Conservation (phyloP, 257 asterid genomes). For the Primulina tabacum region DNA sequence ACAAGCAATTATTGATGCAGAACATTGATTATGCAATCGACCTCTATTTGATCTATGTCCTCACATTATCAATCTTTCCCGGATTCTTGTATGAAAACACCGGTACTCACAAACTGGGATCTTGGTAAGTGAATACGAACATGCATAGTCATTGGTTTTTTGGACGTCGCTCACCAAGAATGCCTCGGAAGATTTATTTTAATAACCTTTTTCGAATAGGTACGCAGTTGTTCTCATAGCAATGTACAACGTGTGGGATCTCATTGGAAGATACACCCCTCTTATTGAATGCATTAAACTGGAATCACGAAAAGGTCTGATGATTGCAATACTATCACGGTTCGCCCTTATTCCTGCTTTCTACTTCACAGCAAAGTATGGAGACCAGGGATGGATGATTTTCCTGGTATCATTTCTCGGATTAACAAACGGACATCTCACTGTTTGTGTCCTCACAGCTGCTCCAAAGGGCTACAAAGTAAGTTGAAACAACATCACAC, state of each 20-base stretch:
- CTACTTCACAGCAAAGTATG: constrained; percentile 81
- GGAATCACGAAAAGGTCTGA: constrained; percentile 59
- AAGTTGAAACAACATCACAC: constrained; percentile 12
- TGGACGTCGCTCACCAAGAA: neutral
- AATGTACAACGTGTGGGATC: constrained; percentile 67
- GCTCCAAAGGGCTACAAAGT: constrained; percentile 93
- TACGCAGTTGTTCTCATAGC: constrained; percentile 69
- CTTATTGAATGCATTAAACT: constrained; percentile 42
- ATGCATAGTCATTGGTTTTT: neutral
- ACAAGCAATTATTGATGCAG: constrained; percentile 42
- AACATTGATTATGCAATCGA: constrained; percentile 61
- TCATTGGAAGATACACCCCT: constrained; percentile 64
- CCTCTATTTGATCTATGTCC: constrained; percentile 50
- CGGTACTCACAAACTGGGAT: constrained; percentile 68
- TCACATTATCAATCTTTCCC: constrained; percentile 75
- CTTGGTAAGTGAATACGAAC: constrained; percentile 51
- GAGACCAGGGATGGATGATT: constrained; percentile 83
- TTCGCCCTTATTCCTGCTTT: constrained; percentile 67
- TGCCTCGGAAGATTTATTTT: neutral
- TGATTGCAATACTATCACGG: constrained; percentile 49
- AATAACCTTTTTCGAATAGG: constrained; percentile 31
- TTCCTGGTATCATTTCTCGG: constrained; percentile 65
- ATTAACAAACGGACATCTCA: constrained; percentile 74
- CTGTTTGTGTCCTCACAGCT: constrained; percentile 62
- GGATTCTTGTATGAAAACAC: constrained; percentile 88